Conservation (phyloP, 2,329 filamentous ascomycete genomes). For the Verticillium nonalfalfae region DNA sequence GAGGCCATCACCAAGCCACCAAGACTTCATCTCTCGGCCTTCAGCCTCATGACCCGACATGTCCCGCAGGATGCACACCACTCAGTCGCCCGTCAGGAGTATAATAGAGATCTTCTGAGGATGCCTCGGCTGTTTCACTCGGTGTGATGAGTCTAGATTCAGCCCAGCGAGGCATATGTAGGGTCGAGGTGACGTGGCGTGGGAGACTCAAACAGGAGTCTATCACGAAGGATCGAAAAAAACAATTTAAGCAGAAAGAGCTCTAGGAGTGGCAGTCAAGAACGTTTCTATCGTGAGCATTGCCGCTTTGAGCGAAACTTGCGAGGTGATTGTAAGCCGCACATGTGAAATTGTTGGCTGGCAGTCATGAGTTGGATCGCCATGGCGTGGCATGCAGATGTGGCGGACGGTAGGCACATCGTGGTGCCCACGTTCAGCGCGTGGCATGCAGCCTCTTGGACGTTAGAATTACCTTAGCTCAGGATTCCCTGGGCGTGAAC, state of each 20-base stretch:
- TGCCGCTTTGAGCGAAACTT: not conserved
- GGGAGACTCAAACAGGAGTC: not conserved
- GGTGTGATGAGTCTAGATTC: not conserved
- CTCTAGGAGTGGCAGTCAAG: not conserved
- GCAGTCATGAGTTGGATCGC: not conserved
- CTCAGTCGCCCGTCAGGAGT: not conserved
- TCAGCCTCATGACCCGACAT: not conserved
- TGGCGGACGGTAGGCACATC: not conserved
- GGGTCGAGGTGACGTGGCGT: not conserved
- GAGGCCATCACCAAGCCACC: not conserved
- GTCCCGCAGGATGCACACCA: not conserved
- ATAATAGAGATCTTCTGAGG: not conserved
- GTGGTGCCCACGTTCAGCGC: not conserved
- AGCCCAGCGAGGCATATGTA: not conserved
- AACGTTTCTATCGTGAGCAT: not conserved
- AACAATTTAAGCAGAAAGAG: not conserved
- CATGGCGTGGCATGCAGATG: not conserved
- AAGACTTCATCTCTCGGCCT: not conserved
- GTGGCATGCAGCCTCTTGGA: not conserved
- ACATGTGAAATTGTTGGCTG: not conserved
- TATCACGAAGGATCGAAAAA: not conserved
- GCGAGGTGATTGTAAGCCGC: not conserved
- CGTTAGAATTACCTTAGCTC: not conserved
- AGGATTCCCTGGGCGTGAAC: not conserved
- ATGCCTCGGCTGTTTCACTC: not conserved